Percentiles rank a stretch among this genome's conserved stretches.
Conservation (phyloP, 2,329 filamentous ascomycete genomes). For the Penicillium sp. region DNA sequence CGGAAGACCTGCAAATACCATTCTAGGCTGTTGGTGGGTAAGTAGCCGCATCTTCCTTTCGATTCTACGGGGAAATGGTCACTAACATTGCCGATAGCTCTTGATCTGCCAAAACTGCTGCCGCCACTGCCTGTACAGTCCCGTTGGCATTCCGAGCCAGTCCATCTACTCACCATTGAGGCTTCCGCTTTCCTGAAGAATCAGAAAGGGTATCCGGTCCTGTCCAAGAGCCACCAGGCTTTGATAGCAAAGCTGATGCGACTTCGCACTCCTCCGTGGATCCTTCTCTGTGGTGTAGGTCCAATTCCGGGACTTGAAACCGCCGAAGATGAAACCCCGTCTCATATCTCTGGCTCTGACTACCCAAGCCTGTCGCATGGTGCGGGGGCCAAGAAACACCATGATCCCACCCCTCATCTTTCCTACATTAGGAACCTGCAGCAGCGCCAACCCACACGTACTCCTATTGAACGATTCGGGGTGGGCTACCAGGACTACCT, state of each 20-base stretch:
- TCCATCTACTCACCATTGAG: conserved; percentile 53
- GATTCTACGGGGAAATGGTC: background rate
- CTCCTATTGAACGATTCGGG: conserved; percentile 61
- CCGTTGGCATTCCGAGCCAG: conserved; percentile 60
- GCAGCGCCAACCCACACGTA: conserved; percentile 65
- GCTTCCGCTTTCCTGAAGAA: conserved; percentile 54
- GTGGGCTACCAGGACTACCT: conserved; percentile 86
- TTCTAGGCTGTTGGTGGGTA: conserved; percentile 75
- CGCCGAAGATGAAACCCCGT: conserved; percentile 16
- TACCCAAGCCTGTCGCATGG: conserved; percentile 71
- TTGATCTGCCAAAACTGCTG: conserved; percentile 56
- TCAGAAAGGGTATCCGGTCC: conserved; percentile 53
- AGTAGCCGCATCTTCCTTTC: conserved; percentile 35
- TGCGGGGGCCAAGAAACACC: conserved; percentile 46
- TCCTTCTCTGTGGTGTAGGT: conserved; percentile 56
- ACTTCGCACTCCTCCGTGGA: conserved; percentile 55
- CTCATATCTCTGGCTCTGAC: conserved; percentile 29
- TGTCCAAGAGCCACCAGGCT: conserved; percentile 55
- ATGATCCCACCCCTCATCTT: conserved; percentile 61
- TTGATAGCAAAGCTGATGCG: conserved; percentile 55
- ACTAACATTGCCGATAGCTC: conserved; percentile 40
- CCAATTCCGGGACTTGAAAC: conserved; percentile 47
- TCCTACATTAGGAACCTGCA: conserved; percentile 82
- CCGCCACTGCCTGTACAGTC: conserved; percentile 53
- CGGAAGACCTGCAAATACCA: conserved; percentile 81